These are phyloP conservation scores for Pharus latifolius DNA, from an alignment of 176 grass and related monocot genomes.

Conservation along the genomic window DNA sequence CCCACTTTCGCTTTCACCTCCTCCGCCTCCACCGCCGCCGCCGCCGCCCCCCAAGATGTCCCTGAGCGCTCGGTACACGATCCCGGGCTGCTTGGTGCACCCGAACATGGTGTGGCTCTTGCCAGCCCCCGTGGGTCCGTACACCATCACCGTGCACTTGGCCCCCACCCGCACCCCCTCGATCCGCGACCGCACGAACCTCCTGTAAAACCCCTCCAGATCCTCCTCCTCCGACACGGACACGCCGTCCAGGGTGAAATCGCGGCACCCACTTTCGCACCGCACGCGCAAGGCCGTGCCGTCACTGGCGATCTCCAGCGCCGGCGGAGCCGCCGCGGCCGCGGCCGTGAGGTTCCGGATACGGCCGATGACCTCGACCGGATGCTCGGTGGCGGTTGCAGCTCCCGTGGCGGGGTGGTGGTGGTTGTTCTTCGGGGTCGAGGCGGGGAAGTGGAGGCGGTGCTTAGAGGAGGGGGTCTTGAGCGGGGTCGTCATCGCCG, in stretches of 20 bases:
- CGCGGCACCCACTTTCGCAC: slow-evolving; percentile 61
- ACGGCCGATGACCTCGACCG: slow-evolving; percentile 81
- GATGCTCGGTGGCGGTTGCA: slow-evolving; percentile 53
- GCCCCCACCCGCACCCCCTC: slow-evolving; percentile 62
- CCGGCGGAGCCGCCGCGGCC: slow-evolving; percentile 11
- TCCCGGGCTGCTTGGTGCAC: slow-evolving; percentile 51
- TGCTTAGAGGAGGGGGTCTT: slow-evolving; percentile 59
- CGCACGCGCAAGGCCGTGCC: slow-evolving; percentile 53
- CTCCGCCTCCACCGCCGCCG: neutral
- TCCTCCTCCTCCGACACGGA: slow-evolving; percentile 70
- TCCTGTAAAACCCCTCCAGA: slow-evolving; percentile 64
- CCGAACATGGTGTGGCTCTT: slow-evolving; percentile 98
- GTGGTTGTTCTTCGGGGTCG: slow-evolving; percentile 18
- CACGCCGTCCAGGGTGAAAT: slow-evolving; percentile 82
- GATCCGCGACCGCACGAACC: slow-evolving; percentile 60
- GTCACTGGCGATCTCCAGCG: slow-evolving; percentile 41
- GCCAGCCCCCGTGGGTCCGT: slow-evolving; percentile 65
- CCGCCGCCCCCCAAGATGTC: slow-evolving; percentile 44
- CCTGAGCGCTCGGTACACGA: slow-evolving; percentile 82
- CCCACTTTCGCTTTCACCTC: neutral
- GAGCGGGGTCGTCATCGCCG: slow-evolving; percentile 14
- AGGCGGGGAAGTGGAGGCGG: slow-evolving; percentile 54
- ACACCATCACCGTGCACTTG: slow-evolving; percentile 95
- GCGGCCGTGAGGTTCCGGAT: slow-evolving; percentile 47
- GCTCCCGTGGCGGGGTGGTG: slow-evolving; percentile 1